Conservation (phyloP, 768 basidiomycete species). For the Fomitopsis serialis region DNA sequence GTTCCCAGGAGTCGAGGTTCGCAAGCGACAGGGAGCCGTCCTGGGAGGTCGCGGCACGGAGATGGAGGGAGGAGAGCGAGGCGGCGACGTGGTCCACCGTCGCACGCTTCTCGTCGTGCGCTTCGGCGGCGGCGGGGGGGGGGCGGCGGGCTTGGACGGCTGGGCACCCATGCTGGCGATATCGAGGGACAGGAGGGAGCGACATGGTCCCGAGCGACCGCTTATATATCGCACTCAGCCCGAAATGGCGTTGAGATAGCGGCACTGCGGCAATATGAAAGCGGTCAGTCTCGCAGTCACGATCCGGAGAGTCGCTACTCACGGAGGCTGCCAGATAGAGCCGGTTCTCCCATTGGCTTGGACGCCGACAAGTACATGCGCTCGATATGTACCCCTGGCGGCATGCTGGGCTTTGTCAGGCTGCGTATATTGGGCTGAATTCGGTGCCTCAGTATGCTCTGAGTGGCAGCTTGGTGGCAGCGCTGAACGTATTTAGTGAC, state of each 20-base stretch:
- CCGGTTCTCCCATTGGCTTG: no score
- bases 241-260: background rate
- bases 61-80: conserved; percentile 8
- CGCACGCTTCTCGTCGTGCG: conserved; percentile 18
- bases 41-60: conserved; percentile 36
- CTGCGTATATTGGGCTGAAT: no score
- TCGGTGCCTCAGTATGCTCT: no score
- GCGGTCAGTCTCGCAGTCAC: no score
- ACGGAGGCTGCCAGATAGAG: no score
- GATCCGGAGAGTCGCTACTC: no score
- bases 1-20: conserved; percentile 68
- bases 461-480: no score
- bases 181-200: background rate
- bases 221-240: background rate
- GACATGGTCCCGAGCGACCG: background rate
- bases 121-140: conserved; percentile 5
- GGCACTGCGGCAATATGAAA: no score
- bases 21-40: conserved; percentile 57
- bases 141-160: conserved; percentile 24
- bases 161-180: conserved; percentile 29
- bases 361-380: no score
- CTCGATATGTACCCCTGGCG: no score
- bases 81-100: conserved; percentile 11
- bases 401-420: no score
- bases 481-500: no score